These are phyloP conservation scores for Aureobasidium sp. DNA, from an alignment of 2,329 filamentous ascomycete species.

Conservation along the genomic window DNA sequence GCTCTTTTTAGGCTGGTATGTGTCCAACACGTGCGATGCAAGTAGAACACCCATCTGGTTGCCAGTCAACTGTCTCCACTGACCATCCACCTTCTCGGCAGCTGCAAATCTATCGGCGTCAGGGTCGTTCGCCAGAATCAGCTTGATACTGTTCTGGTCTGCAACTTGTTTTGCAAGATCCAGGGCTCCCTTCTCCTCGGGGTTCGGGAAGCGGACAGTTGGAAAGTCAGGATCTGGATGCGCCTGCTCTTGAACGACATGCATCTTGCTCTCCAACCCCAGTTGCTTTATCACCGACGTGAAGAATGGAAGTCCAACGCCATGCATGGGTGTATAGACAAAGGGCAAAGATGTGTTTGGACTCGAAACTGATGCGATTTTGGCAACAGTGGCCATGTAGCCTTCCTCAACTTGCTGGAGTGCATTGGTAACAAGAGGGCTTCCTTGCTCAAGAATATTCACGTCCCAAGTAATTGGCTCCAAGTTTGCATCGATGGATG, in stretches of 20 bases:
- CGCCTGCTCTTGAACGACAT: conserved; percentile 43
- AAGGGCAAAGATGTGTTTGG: conserved; percentile 26
- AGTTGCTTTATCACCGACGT: conserved; percentile 31
- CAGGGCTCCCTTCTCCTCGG: conserved; percentile 55
- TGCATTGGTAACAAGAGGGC: background rate
- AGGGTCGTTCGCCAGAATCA: conserved; percentile 57
- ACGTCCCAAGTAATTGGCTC: conserved; percentile 42
- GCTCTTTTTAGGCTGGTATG: conserved; percentile 27
- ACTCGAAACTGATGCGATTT: background rate
- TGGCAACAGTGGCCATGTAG: conserved; percentile 5
- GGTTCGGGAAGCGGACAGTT: conserved; percentile 57
- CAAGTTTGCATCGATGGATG: conserved; percentile 47
- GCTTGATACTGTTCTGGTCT: conserved; percentile 37
- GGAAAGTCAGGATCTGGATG: conserved; percentile 56
- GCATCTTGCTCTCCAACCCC: conserved; percentile 37
- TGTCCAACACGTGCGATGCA: conserved; percentile 49
- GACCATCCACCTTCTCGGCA: conserved; percentile 48
- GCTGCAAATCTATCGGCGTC: conserved; percentile 57
- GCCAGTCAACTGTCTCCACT: conserved; percentile 56
- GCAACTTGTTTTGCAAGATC: conserved; percentile 51
- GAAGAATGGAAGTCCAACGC: conserved; percentile 45
- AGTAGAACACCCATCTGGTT: conserved; percentile 56
- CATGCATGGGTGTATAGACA: conserved; percentile 51
- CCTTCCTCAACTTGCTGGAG: conserved; percentile 1
- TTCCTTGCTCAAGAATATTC: background rate